These are phyloP conservation scores for Cinnamomum micranthum DNA, from an alignment of 164 flowering plant species.

Conservation along the genomic window DNA sequence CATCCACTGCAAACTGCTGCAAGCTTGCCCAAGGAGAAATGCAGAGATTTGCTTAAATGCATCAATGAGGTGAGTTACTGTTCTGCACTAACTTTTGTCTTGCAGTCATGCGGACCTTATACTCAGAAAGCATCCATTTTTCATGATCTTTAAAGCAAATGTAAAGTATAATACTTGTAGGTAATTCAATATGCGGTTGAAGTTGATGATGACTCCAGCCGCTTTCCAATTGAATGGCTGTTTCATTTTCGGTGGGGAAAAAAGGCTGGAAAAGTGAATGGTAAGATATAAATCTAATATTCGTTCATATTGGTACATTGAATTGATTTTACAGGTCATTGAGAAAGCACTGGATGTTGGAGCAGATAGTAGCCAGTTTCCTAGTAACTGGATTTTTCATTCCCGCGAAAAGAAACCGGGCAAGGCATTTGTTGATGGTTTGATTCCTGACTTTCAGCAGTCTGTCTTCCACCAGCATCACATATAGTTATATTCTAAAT, in stretches of 20 bases:
- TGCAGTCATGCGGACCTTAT: conserved; percentile 6
- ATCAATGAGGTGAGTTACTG: conserved; percentile 63
- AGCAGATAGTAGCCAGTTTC: conserved; percentile 90
- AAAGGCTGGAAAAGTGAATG: conserved; percentile 83
- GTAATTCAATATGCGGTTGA: conserved; percentile 73
- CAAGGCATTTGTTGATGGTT: conserved; percentile 96
- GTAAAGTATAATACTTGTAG: conserved; percentile 53
- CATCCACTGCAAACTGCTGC: conserved; percentile 76
- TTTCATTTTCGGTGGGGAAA: conserved; percentile 98
- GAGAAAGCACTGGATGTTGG: conserved; percentile 88
- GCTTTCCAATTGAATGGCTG: conserved; percentile 87
- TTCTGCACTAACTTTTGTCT: conserved; percentile 2
- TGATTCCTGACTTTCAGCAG: conserved; percentile 43
- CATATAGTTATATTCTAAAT: not conserved
- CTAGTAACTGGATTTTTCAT: conserved; percentile 88
- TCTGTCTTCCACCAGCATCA: not conserved
- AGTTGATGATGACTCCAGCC: conserved; percentile 81
- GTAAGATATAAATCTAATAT: conserved; percentile 45
- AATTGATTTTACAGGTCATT: conserved; percentile 76
- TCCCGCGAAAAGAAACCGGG: conserved; percentile 92
- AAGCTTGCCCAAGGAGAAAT: conserved; percentile 62
- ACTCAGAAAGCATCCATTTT: conserved; percentile 12
- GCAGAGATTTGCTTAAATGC: conserved; percentile 54
- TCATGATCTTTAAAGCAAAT: conserved; percentile 29
- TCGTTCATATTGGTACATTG: conserved; percentile 26